Evolutionary conservation across 805 yeast species (phyloP), one percentile per base, ranked within the genome.

Genomic region (Candida corydali): DNA sequence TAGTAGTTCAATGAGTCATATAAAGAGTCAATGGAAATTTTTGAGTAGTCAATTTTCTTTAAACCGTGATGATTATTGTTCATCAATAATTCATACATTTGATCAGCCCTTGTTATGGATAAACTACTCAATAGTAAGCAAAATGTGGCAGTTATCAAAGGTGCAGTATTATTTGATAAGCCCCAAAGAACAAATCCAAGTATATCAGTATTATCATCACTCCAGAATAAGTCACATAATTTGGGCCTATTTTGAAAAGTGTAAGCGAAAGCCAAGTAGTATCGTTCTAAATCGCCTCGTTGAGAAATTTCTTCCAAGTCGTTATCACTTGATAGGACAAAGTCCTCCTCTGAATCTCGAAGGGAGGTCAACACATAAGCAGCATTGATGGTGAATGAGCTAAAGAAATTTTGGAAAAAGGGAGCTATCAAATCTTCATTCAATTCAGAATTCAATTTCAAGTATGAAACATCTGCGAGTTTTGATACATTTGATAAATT

Each of bases 111-210:
- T n/a, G 83, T 81, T 14, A 72, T 68, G 0, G 93, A 70, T 26
- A 91, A 65, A 5, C 93, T 81, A 2, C 94, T 80, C 39, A 91
- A 65, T 70, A 91, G 74, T 39, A 86, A 69, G 45, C 89, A 78
- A 50, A 82, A 87, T 0, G 95, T 76, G 0, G 98, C 83, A 35
- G 86, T 76, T 64, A 88, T 86, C 33, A 87, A 65, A 8, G 91
- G 81, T 11, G 86, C 86, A 1, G 71, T 63, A 42, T 80, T 87
- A 49, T 85, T 80, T 41, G 77, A 78, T 2, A 93, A 69, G 0
- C 95, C 94, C 98, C 98, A 93, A 38, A 76, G 76, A 27, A 91
- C 66, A 46, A 93, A 89, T 0, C 96, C 97, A 50, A 76, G 70
- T 2, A 86, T 66, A 10, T 82, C 74, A 17, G 48, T 39, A 3